phyloP scores from a whole-genome alignment of 2,329 filamentous ascomycete genomes.

The Zopfia rhizophila region DNA sequence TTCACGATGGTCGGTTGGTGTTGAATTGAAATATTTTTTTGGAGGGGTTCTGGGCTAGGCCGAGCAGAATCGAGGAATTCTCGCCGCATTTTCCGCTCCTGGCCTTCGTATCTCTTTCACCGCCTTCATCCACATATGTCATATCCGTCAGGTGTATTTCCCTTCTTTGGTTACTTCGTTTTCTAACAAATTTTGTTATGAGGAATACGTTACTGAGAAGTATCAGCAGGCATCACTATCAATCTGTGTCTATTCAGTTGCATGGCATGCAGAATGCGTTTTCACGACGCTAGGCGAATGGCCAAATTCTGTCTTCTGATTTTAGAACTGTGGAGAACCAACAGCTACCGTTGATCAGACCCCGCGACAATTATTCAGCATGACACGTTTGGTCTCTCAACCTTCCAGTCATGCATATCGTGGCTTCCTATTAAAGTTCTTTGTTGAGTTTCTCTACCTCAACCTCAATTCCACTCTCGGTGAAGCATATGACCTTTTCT shows the following conservation, averaged over 20 bases:
- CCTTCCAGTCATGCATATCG: constrained; percentile 19
- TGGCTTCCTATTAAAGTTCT: constrained; percentile 5
- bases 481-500: constrained; percentile 8
- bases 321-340: constrained; percentile 8
- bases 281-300: too few species aligned
- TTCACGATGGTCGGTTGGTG: constrained; percentile 3
- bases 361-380: constrained; percentile 39
- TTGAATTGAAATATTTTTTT: constrained; percentile 13
- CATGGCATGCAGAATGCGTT: too few species aligned
- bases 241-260: too few species aligned
- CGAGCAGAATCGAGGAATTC: constrained; percentile 14
- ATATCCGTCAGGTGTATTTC: constrained; percentile 5
- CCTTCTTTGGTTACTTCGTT: not conserved
- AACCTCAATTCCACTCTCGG: constrained; percentile 7
- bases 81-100: constrained; percentile 19
- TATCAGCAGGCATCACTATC: too few species aligned
- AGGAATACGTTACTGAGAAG: too few species aligned
- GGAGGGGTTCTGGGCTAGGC: constrained; percentile 13
- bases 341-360: constrained; percentile 12
- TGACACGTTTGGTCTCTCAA: constrained; percentile 19
- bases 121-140: too few species aligned
- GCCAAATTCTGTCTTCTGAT: constrained; percentile 10
- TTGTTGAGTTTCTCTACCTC: not conserved
- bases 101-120: too few species aligned
- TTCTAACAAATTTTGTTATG: not conserved